Base-by-base conservation (phyloP, 495 filamentous ascomycete species). In the Jackrogersella minutella region DNA sequence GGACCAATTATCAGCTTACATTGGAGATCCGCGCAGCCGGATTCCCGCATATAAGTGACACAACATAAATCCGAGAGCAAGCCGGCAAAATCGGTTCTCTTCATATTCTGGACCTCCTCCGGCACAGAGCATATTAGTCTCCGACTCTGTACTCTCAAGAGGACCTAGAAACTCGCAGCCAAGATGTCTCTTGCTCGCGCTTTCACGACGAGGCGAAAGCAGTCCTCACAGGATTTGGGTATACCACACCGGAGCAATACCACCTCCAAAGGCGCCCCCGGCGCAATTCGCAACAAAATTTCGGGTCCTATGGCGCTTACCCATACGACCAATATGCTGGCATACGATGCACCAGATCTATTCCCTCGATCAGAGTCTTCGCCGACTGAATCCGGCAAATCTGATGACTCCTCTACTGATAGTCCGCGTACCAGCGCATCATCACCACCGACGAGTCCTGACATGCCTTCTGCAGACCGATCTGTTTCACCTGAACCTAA, bases 321-420 rank as follows among this genome's bases (percentile, higher is more conserved):
- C 24, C 96, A 94, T 16, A 97, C 96, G 3, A 98, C 96, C 59
- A 99, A 98, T 75, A 92, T 93, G 88, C 88, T 97, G 14, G 90
- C 91, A 14, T 97, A 95, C 83, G 93, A 93, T 71, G 93, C 95
- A 9, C 96, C 95, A 22, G 89, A 93, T 73, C 84, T 92, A 66
- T 84, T 80, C 67, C 85, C 82, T 55, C 81, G 64, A 43, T 73
- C 81, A 61, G 76, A 81, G 24, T 82, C 86, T 1, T 88, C 89
- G 0, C 75, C 58, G 8, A 86, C 82, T 5, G 73, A 84, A 30
- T 88, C 86, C 21, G 79, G 78, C 33, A 84, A 87, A 64, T 80
- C 77, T 19, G 79, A 81, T 53, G 76, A 78, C 26, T 88, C 90
- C 47, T 64, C 77, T 47, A 89, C 86, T 3, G 89, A 92, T 57